Evolutionary conservation across 2,329 filamentous ascomycete species (phyloP).

Genomic region (Talaromyces sp.): DNA sequence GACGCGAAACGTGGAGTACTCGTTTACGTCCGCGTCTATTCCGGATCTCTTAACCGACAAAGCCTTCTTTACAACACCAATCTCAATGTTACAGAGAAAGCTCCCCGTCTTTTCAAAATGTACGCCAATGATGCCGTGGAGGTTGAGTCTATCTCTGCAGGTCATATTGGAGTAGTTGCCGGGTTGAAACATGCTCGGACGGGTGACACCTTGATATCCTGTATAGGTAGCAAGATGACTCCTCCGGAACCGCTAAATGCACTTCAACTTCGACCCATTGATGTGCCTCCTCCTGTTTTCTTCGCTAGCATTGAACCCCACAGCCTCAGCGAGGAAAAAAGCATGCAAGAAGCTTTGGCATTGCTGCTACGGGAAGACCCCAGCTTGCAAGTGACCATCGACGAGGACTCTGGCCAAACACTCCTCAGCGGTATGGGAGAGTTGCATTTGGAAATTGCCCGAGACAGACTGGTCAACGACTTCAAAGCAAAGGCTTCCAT

Average conservation of each 20-base stretch:
- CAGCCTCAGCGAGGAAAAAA: conserved; percentile 70
- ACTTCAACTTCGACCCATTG: conserved; percentile 78
- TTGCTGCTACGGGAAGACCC: conserved; percentile 87
- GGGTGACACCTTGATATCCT: conserved; percentile 82
- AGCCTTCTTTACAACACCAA: conserved; percentile 81
- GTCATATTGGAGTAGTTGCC: conserved; percentile 89
- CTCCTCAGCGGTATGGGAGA: conserved; percentile 95
- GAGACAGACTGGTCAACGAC: conserved; percentile 80
- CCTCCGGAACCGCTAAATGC: conserved; percentile 64
- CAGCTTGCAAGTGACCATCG: conserved; percentile 74
- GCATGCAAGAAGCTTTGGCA: conserved; percentile 67
- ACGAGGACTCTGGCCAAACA: conserved; percentile 88
- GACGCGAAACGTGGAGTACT: conserved; percentile 80
- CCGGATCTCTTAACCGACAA: conserved; percentile 70
- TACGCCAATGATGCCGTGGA: conserved; percentile 84
- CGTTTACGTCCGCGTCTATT: conserved; percentile 88
- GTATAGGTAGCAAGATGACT: conserved; percentile 56
- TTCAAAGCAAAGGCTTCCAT: conserved; percentile 81
- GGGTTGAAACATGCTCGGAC: conserved; percentile 89
- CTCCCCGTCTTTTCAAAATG: conserved; percentile 78
- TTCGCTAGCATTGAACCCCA: conserved; percentile 89
- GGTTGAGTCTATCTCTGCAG: conserved; percentile 69
- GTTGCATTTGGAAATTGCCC: conserved; percentile 86
- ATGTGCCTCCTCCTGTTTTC: conserved; percentile 88
- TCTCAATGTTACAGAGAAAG: conserved; percentile 69